Percentiles rank a stretch among this genome's conserved stretches.
These are phyloP conservation scores for Neurospora sp. DNA, from an alignment of 2,329 filamentous ascomycete species.

Conservation along the genomic window DNA sequence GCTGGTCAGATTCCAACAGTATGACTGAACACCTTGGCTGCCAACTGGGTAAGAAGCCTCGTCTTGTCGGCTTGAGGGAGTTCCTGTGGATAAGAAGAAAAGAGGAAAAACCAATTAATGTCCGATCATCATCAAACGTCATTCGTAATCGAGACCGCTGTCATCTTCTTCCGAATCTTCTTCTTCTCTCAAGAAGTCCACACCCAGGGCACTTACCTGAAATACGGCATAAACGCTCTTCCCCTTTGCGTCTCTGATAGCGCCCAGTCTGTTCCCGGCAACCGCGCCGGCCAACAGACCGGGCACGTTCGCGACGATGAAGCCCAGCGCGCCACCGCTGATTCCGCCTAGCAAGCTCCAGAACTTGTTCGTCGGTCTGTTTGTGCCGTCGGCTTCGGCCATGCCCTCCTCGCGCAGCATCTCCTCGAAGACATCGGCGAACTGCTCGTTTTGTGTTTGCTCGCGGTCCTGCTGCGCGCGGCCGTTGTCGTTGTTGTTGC, in stretches of 20 bases:
- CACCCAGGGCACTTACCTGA: slow-evolving; percentile 33
- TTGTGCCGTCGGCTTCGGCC: slow-evolving; percentile 57
- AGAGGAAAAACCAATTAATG: neutral
- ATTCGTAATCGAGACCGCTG: neutral
- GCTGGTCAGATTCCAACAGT: slow-evolving; percentile 47
- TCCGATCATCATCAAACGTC: neutral
- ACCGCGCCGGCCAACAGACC: slow-evolving; percentile 84
- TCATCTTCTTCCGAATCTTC: neutral
- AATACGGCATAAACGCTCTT: slow-evolving; percentile 95
- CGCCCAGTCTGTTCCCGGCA: slow-evolving; percentile 84
- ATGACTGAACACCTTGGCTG: slow-evolving; percentile 77
- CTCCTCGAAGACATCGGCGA: slow-evolving; percentile 80
- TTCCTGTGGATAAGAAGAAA: slow-evolving; percentile 39
- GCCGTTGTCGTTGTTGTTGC: slow-evolving; percentile 20
- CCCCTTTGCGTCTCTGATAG: slow-evolving; percentile 77
- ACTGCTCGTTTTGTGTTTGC: slow-evolving; percentile 66
- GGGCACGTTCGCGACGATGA: slow-evolving; percentile 88
- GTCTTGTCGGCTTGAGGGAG: slow-evolving; percentile 76
- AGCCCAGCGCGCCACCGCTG: slow-evolving; percentile 83
- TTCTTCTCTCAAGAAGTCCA: slow-evolving; percentile 2
- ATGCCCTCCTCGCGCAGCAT: slow-evolving; percentile 82
- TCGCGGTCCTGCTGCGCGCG: slow-evolving; percentile 31
- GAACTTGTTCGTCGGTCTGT: slow-evolving; percentile 59
- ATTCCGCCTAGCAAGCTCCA: slow-evolving; percentile 80
- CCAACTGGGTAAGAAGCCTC: slow-evolving; percentile 71